phyloP scores from a whole-genome alignment of 129 eudicot genomes.

The Pulicaria dysenterica region DNA sequence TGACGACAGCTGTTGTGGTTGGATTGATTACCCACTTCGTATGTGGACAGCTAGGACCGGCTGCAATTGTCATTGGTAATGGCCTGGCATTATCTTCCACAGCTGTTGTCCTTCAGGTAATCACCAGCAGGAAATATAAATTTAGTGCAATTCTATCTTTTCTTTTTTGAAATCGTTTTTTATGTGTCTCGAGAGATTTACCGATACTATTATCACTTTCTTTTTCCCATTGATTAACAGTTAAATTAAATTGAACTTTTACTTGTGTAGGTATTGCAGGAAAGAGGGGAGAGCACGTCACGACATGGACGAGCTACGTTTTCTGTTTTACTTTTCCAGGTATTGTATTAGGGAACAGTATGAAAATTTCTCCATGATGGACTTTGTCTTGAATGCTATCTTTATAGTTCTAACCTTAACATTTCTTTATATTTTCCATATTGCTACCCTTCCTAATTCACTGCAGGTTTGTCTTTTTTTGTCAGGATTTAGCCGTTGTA shows the following conservation, averaged over 20 bases:
- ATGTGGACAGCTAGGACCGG: conserved; percentile 86
- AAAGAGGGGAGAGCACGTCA: conserved; percentile 99
- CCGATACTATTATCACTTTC: not conserved
- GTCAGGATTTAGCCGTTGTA: conserved; percentile 97
- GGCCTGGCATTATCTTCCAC: conserved; percentile 98
- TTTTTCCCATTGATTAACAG: conserved; percentile 4
- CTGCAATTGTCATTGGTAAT: conserved; percentile 95
- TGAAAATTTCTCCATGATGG: not conserved
- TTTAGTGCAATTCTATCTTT: not conserved
- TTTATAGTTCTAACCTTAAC: not conserved
- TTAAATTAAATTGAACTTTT: not conserved
- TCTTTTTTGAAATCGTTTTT: not conserved
- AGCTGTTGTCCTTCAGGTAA: conserved; percentile 98
- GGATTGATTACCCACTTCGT: conserved; percentile 77
- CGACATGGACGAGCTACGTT: conserved; percentile 99
- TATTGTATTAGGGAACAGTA: conserved; percentile 23
- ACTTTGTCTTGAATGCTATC: not conserved
- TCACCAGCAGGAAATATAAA: conserved; percentile 19
- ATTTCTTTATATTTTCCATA: not conserved
- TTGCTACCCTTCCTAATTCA: conserved; percentile 4
- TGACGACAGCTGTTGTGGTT: conserved; percentile 80
- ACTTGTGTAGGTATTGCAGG: conserved; percentile 88
- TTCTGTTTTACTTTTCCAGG: conserved; percentile 98
- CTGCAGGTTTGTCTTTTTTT: conserved; percentile 7
- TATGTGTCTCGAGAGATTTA: conserved; percentile 10